phyloP scores from a whole-genome alignment of 345 rosid genomes.

The Eutrema japonicum region DNA sequence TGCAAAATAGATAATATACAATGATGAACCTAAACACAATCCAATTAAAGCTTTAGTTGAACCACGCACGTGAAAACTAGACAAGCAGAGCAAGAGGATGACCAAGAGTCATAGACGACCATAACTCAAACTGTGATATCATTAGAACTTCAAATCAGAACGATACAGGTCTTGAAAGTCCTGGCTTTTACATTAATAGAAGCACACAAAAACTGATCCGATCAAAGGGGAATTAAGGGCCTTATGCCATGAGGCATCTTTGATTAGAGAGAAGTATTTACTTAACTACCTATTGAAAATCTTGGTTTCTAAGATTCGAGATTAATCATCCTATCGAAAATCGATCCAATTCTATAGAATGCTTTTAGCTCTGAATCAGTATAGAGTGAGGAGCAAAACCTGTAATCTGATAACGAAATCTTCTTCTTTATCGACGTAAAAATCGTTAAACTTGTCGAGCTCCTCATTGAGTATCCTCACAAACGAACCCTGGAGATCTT shows the following conservation, averaged over 20 bases:
- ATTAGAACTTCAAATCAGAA: not conserved
- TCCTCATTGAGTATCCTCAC: constrained; percentile 79
- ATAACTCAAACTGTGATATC: not conserved
- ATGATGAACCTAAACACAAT: not conserved
- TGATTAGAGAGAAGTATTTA: not conserved
- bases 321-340: not conserved
- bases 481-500: constrained; percentile 67
- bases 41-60: not conserved
- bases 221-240: not conserved
- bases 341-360: not conserved
- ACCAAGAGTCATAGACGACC: constrained; percentile 15
- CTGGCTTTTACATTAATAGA: not conserved
- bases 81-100: constrained; percentile 13
- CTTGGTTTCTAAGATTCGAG: not conserved
- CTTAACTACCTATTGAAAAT: no score
- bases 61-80: not conserved
- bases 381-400: constrained; percentile 43
- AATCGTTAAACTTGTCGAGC: constrained; percentile 91
- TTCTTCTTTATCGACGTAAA: constrained; percentile 88
- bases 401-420: constrained; percentile 87
- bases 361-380: not conserved
- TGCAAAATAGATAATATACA: constrained; percentile 9
- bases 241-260: not conserved
- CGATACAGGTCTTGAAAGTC: not conserved
- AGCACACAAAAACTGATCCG: not conserved